Evolutionary conservation across 78 protist genomes (phyloP).

Genomic region (Dictyostelium intermedium): DNA sequence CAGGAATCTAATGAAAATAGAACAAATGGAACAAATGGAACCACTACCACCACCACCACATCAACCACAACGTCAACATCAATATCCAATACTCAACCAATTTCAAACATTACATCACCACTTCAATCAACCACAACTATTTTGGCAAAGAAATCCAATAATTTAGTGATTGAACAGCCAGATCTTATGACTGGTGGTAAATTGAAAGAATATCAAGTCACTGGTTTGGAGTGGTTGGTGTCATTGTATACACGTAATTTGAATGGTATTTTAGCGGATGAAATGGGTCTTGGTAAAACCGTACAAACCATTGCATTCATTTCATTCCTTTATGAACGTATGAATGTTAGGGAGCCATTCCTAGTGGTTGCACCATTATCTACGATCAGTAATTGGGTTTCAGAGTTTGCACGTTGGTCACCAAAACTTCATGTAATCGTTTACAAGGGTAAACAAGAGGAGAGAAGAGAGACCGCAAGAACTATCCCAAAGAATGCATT

Average conservation of each 20-base stretch:
- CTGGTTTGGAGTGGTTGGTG: conserved; percentile 97
- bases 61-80: conserved; percentile 11
- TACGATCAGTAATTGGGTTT: conserved; percentile 95
- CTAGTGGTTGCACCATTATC: conserved; percentile 98
- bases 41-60: neutral
- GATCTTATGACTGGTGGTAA: conserved; percentile 80
- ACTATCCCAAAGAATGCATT: conserved; percentile 55
- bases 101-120: conserved; percentile 12
- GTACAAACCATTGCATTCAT: conserved; percentile 93
- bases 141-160: conserved; percentile 3
- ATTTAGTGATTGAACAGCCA: conserved; percentile 51
- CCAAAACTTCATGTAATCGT: conserved; percentile 50
- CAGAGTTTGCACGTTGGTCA: conserved; percentile 89
- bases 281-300: conserved; percentile 99
- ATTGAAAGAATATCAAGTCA: conserved; percentile 81
- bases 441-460: conserved; percentile 69
- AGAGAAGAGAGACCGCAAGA: conserved; percentile 61
- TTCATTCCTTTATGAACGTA: conserved; percentile 75
- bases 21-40: neutral
- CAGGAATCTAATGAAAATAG: neutral
- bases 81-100: neutral
- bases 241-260: conserved; percentile 91
- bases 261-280: conserved; percentile 99
- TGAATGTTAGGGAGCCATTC: conserved; percentile 91
- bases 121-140: conserved; percentile 15